phyloP scores from a whole-genome alignment of 331 rosid species.

The Spiraea crenata region DNA sequence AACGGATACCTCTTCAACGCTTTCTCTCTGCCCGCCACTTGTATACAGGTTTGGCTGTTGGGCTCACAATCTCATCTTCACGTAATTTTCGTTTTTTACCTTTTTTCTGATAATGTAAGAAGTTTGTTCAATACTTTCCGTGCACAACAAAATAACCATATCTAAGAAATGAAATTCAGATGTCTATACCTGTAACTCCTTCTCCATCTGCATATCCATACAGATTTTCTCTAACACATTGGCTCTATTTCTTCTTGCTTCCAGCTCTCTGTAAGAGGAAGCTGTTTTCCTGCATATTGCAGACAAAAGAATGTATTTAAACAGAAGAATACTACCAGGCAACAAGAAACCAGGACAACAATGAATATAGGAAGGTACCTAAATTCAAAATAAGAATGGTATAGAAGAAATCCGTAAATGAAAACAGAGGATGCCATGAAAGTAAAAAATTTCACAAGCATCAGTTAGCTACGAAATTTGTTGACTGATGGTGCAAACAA shows the following conservation, averaged over 20 bases:
- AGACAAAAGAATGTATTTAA: background rate
- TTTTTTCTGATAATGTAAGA: constrained; percentile 49
- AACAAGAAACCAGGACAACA: background rate
- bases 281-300: constrained; percentile 50
- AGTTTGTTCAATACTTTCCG: constrained; percentile 10
- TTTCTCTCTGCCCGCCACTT: constrained; percentile 79
- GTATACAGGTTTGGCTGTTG: constrained; percentile 55
- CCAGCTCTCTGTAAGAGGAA: constrained; percentile 55
- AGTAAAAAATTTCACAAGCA: background rate
- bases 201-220: constrained; percentile 66
- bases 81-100: constrained; percentile 69
- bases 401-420: background rate
- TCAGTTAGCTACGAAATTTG: background rate
- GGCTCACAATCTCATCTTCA: constrained; percentile 64
- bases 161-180: constrained; percentile 11
- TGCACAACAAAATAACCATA: background rate
- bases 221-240: constrained; percentile 61
- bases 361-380: background rate
- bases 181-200: constrained; percentile 67
- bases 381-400: background rate
- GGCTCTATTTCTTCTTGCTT: constrained; percentile 63
- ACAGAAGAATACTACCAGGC: background rate
- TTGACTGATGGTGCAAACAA: background rate
- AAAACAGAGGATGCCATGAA: background rate
- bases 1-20: constrained; percentile 33